These are phyloP conservation scores for Boletus sp. DNA, from an alignment of 768 basidiomycete species.

Conservation along the genomic window DNA sequence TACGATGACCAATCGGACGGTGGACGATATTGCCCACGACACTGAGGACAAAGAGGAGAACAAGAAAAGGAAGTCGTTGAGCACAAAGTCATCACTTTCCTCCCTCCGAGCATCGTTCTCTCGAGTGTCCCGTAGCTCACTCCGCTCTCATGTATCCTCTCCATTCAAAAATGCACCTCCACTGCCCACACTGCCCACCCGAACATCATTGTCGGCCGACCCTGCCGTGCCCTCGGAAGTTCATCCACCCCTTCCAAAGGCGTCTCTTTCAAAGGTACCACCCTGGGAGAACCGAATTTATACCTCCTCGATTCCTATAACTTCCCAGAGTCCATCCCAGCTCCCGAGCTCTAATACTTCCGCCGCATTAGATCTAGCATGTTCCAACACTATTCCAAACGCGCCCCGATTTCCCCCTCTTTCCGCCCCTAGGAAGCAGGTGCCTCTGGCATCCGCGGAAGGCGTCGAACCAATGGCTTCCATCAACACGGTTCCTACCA, in stretches of 20 bases:
- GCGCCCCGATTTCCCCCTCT: constrained; percentile 24
- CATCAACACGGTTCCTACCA: not conserved
- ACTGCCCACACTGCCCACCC: constrained; percentile 25
- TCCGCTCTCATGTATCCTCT: constrained; percentile 24
- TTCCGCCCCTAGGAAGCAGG: constrained; percentile 21
- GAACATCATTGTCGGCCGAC: constrained; percentile 5
- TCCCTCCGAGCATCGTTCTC: constrained; percentile 32
- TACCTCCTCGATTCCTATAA: constrained; percentile 20
- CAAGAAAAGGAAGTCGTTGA: constrained; percentile 13
- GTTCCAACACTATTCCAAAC: constrained; percentile 1
- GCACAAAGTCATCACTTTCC: constrained; percentile 31
- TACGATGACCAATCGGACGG: too few relatives aligned
- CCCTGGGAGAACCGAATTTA: constrained; percentile 10
- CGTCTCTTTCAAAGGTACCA: constrained; percentile 15
- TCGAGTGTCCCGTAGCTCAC: too few relatives aligned
- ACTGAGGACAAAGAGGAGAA: constrained; percentile 12
- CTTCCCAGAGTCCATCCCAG: constrained; percentile 20
- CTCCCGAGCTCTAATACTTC: constrained; percentile 7
- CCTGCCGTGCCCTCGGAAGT: not conserved
- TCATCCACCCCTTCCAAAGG: not conserved
- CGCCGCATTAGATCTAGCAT: constrained; percentile 3
- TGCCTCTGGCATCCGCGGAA: constrained; percentile 24
- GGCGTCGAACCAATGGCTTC: constrained; percentile 12
- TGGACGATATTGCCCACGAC: not conserved
- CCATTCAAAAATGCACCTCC: constrained; percentile 26